Evolutionary conservation across 345 rosid species (phyloP).

Genomic region (Eucalyptus guilfoylei): DNA sequence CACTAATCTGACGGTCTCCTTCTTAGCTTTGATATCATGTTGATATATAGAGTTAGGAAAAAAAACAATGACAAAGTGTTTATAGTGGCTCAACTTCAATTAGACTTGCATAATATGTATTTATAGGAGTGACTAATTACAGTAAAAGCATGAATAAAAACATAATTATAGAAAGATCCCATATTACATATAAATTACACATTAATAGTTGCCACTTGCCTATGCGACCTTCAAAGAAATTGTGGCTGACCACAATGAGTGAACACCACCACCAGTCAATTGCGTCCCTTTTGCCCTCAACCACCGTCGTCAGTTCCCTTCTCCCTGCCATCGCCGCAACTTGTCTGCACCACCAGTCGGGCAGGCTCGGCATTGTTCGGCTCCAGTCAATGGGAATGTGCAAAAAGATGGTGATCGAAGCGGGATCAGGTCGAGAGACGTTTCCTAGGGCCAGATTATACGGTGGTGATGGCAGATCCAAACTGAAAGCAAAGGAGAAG

Average conservation of each 20-base stretch:
- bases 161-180: background rate
- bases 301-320: background rate
- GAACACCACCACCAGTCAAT: background rate
- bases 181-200: background rate
- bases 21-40: background rate
- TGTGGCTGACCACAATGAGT: background rate
- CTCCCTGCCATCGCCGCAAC: background rate
- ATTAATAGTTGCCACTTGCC: background rate
- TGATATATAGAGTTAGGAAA: background rate
- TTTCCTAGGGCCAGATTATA: background rate
- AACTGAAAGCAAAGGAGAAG: background rate
- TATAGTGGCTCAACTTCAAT: background rate
- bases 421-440: background rate
- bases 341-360: background rate
- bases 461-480: background rate
- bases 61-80: background rate
- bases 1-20: background rate
- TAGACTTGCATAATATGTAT: background rate
- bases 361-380: background rate
- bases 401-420: background rate
- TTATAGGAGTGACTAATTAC: background rate
- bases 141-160: background rate
- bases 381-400: background rate
- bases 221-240: background rate
- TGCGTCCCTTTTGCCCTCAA: background rate